Evolutionary conservation across 2,329 filamentous ascomycete genomes (phyloP).

Genomic region (Calonectria ilicicola): DNA sequence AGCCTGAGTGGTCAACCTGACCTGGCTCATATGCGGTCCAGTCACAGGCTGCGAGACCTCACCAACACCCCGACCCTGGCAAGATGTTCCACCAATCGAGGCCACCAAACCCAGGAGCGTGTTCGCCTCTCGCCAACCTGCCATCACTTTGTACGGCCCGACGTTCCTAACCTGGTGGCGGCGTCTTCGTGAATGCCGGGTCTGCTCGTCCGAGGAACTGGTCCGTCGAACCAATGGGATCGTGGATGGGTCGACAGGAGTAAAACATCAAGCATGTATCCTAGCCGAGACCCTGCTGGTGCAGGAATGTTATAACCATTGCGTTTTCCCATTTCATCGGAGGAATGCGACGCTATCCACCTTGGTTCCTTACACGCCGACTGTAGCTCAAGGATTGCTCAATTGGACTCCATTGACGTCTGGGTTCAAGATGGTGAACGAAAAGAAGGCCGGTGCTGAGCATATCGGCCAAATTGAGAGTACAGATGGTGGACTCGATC

Average conservation of each 20-base stretch:
- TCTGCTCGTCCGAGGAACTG: slow-evolving; percentile 3
- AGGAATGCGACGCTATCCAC: neutral
- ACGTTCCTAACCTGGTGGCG: slow-evolving; percentile 35
- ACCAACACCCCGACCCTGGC: slow-evolving; percentile 6
- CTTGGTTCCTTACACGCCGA: neutral
- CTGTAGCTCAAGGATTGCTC: neutral
- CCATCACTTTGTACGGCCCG: slow-evolving; percentile 33
- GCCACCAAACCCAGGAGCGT: neutral
- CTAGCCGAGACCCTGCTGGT: neutral
- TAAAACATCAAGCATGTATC: neutral
- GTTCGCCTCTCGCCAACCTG: slow-evolving; percentile 4
- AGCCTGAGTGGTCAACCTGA: slow-evolving; percentile 29
- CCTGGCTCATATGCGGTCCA: slow-evolving; percentile 38
- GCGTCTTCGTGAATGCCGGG: slow-evolving; percentile 10
- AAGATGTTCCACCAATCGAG: slow-evolving; percentile 43
- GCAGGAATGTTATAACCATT: slow-evolving; percentile 15
- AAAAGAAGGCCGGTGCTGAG: slow-evolving; percentile 32
- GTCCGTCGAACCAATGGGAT: neutral
- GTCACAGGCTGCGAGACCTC: slow-evolving; percentile 25
- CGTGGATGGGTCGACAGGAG: neutral
- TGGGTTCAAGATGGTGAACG: slow-evolving; percentile 35
- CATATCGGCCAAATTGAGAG: slow-evolving; percentile 45
- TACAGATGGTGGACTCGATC: slow-evolving; percentile 43
- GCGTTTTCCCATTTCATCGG: neutral
- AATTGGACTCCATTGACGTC: neutral